Conservation (phyloP, 257 asterid genomes). For the Salvia hispanica region DNA sequence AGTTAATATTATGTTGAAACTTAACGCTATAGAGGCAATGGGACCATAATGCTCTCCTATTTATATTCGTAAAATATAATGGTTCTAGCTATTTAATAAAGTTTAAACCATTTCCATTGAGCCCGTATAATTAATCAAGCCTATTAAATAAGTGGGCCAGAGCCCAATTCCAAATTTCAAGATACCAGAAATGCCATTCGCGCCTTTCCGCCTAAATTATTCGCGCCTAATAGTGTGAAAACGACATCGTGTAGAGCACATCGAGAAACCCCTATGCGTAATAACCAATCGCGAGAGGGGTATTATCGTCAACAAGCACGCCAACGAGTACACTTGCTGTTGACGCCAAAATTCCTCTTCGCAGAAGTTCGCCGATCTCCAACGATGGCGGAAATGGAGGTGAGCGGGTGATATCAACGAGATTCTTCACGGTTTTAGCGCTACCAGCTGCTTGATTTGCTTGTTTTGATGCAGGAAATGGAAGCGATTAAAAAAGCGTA, state of each 20-base stretch:
- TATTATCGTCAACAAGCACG: conserved; percentile 21
- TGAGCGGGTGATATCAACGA: conserved; percentile 19
- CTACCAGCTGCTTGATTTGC: conserved; percentile 10
- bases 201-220: conserved; percentile 27
- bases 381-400: conserved; percentile 48
- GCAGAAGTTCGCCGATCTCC: conserved; percentile 24
- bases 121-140: background rate
- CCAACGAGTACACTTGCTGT: conserved; percentile 4
- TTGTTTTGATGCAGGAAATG: conserved; percentile 40
- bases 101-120: too few species aligned
- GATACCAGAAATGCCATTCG: conserved; percentile 1
- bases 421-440: background rate
- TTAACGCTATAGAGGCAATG: too few species aligned
- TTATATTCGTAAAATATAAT: too few species aligned
- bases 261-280: background rate
- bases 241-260: conserved; percentile 19
- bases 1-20: too few species aligned
- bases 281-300: background rate
- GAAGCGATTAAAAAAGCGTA: conserved; percentile 66
- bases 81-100: too few species aligned
- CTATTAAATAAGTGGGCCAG: conserved; percentile 9
- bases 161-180: background rate
- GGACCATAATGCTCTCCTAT: too few species aligned
- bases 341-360: conserved; percentile 2
- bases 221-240: conserved; percentile 30